phyloP scores from a whole-genome alignment of 768 basidiomycete species.

The Phlegmacium glaucopus region DNA sequence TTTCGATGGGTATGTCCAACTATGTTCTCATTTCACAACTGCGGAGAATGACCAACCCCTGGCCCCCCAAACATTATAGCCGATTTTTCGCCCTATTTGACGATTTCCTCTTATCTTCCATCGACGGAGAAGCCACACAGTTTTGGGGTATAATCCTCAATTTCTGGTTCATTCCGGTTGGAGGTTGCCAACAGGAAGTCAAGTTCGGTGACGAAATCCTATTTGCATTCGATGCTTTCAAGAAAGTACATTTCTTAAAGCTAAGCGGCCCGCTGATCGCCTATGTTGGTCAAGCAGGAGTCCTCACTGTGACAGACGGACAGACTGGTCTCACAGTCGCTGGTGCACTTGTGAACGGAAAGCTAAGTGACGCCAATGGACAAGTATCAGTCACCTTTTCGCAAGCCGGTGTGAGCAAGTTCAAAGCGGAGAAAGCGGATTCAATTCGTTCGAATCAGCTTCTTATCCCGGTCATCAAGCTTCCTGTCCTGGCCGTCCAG shows the following conservation, averaged over 20 bases:
- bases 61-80: background rate
- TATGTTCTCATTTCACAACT: background rate
- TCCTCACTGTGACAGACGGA: conserved; percentile 37
- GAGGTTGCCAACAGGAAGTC: conserved; percentile 40
- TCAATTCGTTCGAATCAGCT: conserved; percentile 28
- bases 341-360: conserved; percentile 25
- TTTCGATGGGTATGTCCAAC: conserved; percentile 41
- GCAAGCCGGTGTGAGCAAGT: conserved; percentile 12
- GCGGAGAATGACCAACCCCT: background rate
- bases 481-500: no score
- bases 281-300: conserved; percentile 19
- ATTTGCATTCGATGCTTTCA: conserved; percentile 38
- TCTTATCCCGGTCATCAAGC: conserved; percentile 14
- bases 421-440: conserved; percentile 29
- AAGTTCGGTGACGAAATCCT: conserved; percentile 26
- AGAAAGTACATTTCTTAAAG: conserved; percentile 28
- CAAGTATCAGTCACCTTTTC: conserved; percentile 21
- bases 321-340: conserved; percentile 25
- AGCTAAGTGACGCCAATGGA: conserved; percentile 19
- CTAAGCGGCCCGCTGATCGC: conserved; percentile 28
- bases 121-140: conserved; percentile 25
- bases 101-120: conserved; percentile 40
- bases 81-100: conserved; percentile 36
- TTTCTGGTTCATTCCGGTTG: conserved; percentile 31
- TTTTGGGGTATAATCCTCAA: conserved; percentile 37